Evolutionary conservation across 139 green algal genomes (phyloP).

Genomic region (Yamagishiella unicocca): DNA sequence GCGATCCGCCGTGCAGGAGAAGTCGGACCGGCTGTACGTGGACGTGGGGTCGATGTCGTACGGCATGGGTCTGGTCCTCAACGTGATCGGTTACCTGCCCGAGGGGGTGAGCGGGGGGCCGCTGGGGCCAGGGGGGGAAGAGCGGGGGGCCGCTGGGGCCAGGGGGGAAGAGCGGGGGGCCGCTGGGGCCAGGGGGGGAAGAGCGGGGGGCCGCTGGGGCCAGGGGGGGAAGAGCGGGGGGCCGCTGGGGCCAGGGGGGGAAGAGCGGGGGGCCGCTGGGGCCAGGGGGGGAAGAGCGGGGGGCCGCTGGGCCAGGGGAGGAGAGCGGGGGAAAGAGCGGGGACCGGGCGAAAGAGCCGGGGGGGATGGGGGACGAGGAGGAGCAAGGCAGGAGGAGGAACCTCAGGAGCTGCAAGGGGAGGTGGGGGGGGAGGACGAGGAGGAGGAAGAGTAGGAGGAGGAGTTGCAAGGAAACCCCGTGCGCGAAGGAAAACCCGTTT

Average conservation of each 20-base stretch:
- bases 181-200: background rate
- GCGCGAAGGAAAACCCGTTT: too few species aligned
- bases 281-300: background rate
- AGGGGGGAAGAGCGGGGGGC: background rate
- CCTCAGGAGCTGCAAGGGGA: too few species aligned
- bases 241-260: too few species aligned
- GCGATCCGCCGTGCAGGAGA: background rate
- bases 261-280: background rate
- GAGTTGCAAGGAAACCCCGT: too few species aligned
- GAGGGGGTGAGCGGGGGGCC: background rate
- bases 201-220: background rate
- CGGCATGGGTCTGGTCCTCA: constrained; percentile 18
- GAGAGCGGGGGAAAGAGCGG: too few species aligned
- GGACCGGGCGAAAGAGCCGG: too few species aligned
- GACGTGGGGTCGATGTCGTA: constrained; percentile 20
- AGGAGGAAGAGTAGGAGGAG: too few species aligned
- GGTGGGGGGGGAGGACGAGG: too few species aligned
- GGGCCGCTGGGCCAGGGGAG: background rate
- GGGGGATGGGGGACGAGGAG: too few species aligned
- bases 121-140: background rate
- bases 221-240: background rate
- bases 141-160: background rate
- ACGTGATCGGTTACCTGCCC: constrained; percentile 4
- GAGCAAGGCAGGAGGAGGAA: too few species aligned
- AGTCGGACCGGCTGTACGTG: background rate